Evolutionary conservation across 805 yeast genomes (phyloP).

Genomic region (Candida anglica): DNA sequence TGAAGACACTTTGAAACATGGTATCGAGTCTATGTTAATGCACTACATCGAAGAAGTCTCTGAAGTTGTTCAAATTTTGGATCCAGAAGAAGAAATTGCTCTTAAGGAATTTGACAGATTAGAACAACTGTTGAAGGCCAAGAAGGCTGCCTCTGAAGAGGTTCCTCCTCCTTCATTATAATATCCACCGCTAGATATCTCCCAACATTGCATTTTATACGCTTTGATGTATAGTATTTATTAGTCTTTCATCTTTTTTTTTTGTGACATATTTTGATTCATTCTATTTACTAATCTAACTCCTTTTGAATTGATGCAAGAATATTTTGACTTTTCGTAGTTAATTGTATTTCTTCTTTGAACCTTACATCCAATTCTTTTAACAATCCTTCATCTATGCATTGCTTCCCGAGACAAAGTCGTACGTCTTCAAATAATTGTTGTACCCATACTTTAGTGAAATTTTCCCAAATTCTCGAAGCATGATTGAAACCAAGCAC

Average conservation of each 20-base stretch:
- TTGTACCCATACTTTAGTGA: slow-evolving; percentile 24
- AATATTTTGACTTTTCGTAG: too few relatives aligned
- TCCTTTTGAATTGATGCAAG: too few relatives aligned
- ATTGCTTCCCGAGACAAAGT: slow-evolving; percentile 26
- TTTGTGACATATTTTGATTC: too few relatives aligned
- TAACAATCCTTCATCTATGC: slow-evolving; percentile 34
- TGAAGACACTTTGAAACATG: slow-evolving; percentile 88
- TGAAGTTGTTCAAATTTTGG: slow-evolving; percentile 83
- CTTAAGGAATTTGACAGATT: slow-evolving; percentile 80
- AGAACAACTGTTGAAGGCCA: slow-evolving; percentile 45
- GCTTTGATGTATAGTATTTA: slow-evolving; percentile 5
- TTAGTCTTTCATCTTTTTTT: not conserved
- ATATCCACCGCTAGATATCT: not conserved
- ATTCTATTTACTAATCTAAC: too few relatives aligned
- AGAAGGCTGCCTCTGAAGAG: slow-evolving; percentile 9
- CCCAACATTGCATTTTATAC: not conserved
- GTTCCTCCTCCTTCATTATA: slow-evolving; percentile 22
- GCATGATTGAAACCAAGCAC: slow-evolving; percentile 39
- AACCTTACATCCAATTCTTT: slow-evolving; percentile 26
- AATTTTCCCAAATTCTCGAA: slow-evolving; percentile 30
- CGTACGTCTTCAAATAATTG: slow-evolving; percentile 33
- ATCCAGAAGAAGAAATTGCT: slow-evolving; percentile 72
- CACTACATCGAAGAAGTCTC: slow-evolving; percentile 95
- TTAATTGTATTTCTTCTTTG: slow-evolving; percentile 18
- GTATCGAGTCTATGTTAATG: slow-evolving; percentile 95